A percentile compares a stretch with the other conserved stretches of the same genome.
Evolutionary conservation across 257 asterid species (phyloP).

Genomic region (Solanum acaule): DNA sequence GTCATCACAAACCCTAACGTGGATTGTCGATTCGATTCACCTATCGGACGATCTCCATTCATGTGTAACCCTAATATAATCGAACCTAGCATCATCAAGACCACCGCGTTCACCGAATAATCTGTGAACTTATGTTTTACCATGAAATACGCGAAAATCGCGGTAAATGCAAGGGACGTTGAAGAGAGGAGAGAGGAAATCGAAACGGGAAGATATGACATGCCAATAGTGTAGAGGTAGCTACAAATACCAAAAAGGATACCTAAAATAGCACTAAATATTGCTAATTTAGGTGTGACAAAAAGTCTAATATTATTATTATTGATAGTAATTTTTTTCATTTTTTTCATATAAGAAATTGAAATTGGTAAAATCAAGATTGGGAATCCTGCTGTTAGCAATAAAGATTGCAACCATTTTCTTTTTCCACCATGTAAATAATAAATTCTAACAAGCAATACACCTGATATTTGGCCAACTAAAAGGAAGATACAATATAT

Average conservation of each 20-base stretch:
- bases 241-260: conserved; percentile 12
- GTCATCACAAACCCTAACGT: conserved; percentile 20
- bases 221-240: conserved; percentile 18
- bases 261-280: conserved; percentile 9
- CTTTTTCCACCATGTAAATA: conserved; percentile 22
- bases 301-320: neutral
- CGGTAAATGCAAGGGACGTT: conserved; percentile 17
- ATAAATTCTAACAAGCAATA: conserved; percentile 16
- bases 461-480: conserved; percentile 26
- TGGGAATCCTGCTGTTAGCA: conserved; percentile 25
- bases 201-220: conserved; percentile 17
- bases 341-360: conserved; percentile 8
- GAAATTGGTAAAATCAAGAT: conserved; percentile 13
- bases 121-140: conserved; percentile 22
- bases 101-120: conserved; percentile 7
- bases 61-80: conserved; percentile 16
- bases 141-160: conserved; percentile 11
- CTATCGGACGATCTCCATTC: conserved; percentile 14
- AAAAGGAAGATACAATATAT: conserved; percentile 5
- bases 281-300: conserved; percentile 5
- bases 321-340: neutral
- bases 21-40: conserved; percentile 14
- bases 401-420: conserved; percentile 21
- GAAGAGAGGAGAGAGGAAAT: conserved; percentile 19
- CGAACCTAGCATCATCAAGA: conserved; percentile 23